These are phyloP conservation scores for Nigrograna mackinnonii DNA, from an alignment of 2,329 filamentous ascomycete species.

Conservation along the genomic window DNA sequence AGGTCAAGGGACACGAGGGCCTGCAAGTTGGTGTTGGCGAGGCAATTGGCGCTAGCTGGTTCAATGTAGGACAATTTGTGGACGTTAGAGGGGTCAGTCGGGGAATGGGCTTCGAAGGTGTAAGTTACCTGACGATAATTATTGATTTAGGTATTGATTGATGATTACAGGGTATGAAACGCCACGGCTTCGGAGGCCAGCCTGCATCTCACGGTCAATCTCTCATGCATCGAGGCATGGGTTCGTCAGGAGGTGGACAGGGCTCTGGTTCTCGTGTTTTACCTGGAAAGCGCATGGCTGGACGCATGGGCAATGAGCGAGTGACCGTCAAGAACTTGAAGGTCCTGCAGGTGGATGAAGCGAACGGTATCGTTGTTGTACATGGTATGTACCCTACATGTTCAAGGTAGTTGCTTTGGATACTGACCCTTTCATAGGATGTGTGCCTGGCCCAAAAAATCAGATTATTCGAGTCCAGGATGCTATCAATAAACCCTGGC, in stretches of 20 bases:
- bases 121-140: constrained; percentile 31
- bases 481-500: constrained; percentile 84
- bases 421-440: constrained; percentile 46
- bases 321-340: constrained; percentile 91
- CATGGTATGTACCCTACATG: constrained; percentile 61
- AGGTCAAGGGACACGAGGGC: constrained; percentile 73
- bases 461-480: constrained; percentile 85
- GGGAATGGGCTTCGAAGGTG: constrained; percentile 91
- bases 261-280: constrained; percentile 89
- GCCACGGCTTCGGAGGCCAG: constrained; percentile 87
- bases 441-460: constrained; percentile 86
- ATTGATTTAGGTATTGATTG: not conserved
- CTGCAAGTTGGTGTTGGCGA: constrained; percentile 75
- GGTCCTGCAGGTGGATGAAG: constrained; percentile 83
- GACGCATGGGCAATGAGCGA: constrained; percentile 87
- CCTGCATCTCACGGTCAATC: constrained; percentile 94
- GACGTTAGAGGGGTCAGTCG: constrained; percentile 79
- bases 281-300: constrained; percentile 97
- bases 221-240: constrained; percentile 88
- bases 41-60: constrained; percentile 84
- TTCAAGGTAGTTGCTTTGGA: not conserved
- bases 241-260: constrained; percentile 86
- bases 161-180: constrained; percentile 77
- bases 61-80: constrained; percentile 85
- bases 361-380: constrained; percentile 85